Percentiles rank a stretch among this genome's conserved stretches.
Conservation (phyloP, 1,284 basidiomycete species). For the Cryptococcus floricola region DNA sequence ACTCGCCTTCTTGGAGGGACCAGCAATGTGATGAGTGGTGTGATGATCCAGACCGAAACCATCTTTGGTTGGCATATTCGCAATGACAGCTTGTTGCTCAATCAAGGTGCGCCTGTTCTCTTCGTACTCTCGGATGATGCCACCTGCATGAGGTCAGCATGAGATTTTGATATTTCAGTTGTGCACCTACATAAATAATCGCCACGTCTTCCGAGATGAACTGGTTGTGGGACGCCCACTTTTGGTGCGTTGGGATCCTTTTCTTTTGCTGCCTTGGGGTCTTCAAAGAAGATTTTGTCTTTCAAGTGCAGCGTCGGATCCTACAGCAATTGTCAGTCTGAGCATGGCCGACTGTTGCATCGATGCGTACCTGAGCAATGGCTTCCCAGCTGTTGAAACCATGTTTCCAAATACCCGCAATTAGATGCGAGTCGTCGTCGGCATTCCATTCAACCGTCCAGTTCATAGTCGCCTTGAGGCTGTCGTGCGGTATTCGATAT, state of each 20-base stretch:
- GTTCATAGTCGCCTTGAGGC: constrained; percentile 86
- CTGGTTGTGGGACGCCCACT: constrained; percentile 76
- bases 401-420: constrained; percentile 88
- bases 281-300: constrained; percentile 96
- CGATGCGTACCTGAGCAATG: constrained; percentile 54
- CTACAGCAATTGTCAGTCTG: constrained; percentile 45
- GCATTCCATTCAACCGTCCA: constrained; percentile 96
- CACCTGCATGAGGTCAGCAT: constrained; percentile 48
- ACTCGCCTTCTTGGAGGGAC: constrained; percentile 14
- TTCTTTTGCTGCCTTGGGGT: constrained; percentile 65
- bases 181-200: constrained; percentile 67
- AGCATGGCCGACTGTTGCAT: neutral
- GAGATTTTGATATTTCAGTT: neutral
- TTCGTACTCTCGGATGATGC: constrained; percentile 84
- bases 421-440: constrained; percentile 86
- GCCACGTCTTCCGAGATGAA: constrained; percentile 93
- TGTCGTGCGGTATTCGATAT: constrained; percentile 86
- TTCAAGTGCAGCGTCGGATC: constrained; percentile 77
- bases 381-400: constrained; percentile 97
- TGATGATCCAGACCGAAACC: constrained; percentile 44
- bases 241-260: constrained; percentile 34
- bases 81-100: constrained; percentile 55
- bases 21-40: constrained; percentile 17
- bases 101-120: constrained; percentile 75
- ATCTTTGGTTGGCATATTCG: constrained; percentile 43